phyloP scores from a whole-genome alignment of 805 yeast genomes.

The Danielia oregonensis region DNA sequence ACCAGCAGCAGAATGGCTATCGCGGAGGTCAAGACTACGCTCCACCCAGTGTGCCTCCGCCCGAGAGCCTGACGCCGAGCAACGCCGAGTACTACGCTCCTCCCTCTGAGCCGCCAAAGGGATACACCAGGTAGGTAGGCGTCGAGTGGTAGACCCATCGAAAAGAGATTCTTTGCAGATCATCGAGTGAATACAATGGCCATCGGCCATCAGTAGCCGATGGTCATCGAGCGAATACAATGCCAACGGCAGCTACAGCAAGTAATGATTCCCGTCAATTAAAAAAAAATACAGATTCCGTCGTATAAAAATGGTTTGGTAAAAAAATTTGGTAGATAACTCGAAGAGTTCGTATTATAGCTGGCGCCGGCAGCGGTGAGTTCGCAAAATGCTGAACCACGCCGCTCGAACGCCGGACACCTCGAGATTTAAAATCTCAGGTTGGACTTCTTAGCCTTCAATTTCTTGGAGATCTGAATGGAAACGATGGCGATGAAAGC shows the following conservation, averaged over 20 bases:
- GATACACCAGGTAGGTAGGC: not conserved
- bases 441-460: slow-evolving; percentile 40
- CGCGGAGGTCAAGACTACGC: not conserved
- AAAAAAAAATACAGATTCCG: slow-evolving; percentile 20
- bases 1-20: not conserved
- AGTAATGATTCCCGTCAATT: slow-evolving; percentile 17
- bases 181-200: no score
- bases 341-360: slow-evolving; percentile 7
- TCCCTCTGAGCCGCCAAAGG: slow-evolving; percentile 1
- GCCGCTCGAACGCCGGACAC: no score
- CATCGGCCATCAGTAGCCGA: no score
- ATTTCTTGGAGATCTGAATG: slow-evolving; percentile 36
- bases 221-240: no score
- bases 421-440: slow-evolving; percentile 19
- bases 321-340: slow-evolving; percentile 11
- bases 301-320: slow-evolving; percentile 11
- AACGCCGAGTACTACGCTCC: not conserved
- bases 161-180: no score
- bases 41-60: not conserved
- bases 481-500: slow-evolving; percentile 35
- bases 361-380: not conserved
- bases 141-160: no score
- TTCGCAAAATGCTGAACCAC: no score
- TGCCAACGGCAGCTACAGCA: not conserved
- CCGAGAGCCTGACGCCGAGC: not conserved